Evolutionary conservation across 73 alveolate genomes (phyloP).

Genomic region (Blepharisma stoltei): DNA sequence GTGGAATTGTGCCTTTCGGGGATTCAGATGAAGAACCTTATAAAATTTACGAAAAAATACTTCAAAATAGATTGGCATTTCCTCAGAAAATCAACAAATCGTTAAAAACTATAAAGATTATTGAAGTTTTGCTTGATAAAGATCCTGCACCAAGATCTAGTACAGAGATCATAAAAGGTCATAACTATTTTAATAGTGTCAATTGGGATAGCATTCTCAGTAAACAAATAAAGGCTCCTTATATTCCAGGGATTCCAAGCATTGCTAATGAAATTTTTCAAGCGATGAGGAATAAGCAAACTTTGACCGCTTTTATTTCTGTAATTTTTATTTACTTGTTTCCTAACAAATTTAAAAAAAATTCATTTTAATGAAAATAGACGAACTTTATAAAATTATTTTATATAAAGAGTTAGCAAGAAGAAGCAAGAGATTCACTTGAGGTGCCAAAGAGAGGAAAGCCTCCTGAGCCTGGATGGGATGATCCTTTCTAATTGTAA

Average conservation of each 20-base stretch:
- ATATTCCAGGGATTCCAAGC: neutral
- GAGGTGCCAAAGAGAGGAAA: too few relatives aligned
- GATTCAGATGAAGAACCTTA: conserved; percentile 6
- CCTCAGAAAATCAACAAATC: neutral
- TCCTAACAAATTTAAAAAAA: too few relatives aligned
- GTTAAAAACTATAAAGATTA: neutral
- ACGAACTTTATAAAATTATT: too few relatives aligned
- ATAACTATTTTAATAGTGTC: neutral
- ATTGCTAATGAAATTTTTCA: too few relatives aligned
- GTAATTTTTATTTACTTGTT: too few relatives aligned
- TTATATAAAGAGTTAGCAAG: too few relatives aligned
- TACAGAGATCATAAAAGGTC: conserved; percentile 7
- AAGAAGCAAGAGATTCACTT: too few relatives aligned
- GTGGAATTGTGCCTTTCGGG: conserved; percentile 20
- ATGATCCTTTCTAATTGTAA: too few relatives aligned
- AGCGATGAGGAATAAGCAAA: too few relatives aligned
- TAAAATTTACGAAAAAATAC: conserved; percentile 21
- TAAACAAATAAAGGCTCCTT: conserved; percentile 25
- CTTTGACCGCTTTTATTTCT: too few relatives aligned
- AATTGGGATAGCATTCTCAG: conserved; percentile 5
- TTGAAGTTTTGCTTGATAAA: conserved; percentile 19
- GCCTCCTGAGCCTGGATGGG: too few relatives aligned
- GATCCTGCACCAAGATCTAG: conserved; percentile 22
- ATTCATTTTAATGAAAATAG: too few relatives aligned
- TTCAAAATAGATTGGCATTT: neutral